Percentiles rank a stretch among this genome's conserved stretches.
Evolutionary conservation across 2,329 filamentous ascomycete genomes (phyloP).

Genomic region (Fusarium sp.): DNA sequence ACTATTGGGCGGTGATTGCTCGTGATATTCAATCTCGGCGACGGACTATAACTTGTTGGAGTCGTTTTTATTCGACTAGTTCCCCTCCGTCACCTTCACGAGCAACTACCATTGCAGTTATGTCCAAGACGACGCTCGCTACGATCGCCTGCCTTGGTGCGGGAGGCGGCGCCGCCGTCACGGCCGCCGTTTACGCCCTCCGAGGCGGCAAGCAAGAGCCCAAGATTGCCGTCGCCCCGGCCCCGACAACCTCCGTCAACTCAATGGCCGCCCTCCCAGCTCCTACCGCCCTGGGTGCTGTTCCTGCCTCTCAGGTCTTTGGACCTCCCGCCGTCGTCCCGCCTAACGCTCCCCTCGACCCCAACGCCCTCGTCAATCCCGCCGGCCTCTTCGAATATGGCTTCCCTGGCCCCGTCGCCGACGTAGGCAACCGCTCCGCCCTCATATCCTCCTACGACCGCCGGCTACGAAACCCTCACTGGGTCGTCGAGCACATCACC

Average conservation of each 20-base stretch:
- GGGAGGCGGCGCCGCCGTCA: conserved; percentile 80
- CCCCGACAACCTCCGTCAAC: conserved; percentile 45
- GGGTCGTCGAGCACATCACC: conserved; percentile 98
- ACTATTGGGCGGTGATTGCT: conserved; percentile 27
- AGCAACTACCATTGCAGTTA: conserved; percentile 53
- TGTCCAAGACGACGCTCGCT: conserved; percentile 84
- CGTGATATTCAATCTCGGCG: conserved; percentile 10
- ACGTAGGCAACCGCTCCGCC: conserved; percentile 81
- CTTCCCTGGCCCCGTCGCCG: conserved; percentile 90
- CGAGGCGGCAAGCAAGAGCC: conserved; percentile 62
- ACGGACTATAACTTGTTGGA: not conserved
- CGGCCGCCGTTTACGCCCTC: conserved; percentile 74
- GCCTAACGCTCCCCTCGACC: conserved; percentile 46
- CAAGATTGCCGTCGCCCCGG: conserved; percentile 46
- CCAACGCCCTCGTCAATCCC: conserved; percentile 73
- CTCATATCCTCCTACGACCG: conserved; percentile 92
- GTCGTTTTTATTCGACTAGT: not conserved
- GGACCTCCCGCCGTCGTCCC: conserved; percentile 47
- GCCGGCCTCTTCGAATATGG: conserved; percentile 85
- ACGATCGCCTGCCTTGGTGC: conserved; percentile 82
- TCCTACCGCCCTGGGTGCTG: conserved; percentile 49
- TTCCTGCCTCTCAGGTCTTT: conserved; percentile 71
- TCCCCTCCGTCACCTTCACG: not conserved
- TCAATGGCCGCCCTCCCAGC: conserved; percentile 46
- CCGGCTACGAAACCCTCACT: conserved; percentile 88